A percentile compares a stretch with the other conserved stretches of the same genome.
phyloP scores from a whole-genome alignment of 1,284 basidiomycete species.

The Malassezia furfur region DNA sequence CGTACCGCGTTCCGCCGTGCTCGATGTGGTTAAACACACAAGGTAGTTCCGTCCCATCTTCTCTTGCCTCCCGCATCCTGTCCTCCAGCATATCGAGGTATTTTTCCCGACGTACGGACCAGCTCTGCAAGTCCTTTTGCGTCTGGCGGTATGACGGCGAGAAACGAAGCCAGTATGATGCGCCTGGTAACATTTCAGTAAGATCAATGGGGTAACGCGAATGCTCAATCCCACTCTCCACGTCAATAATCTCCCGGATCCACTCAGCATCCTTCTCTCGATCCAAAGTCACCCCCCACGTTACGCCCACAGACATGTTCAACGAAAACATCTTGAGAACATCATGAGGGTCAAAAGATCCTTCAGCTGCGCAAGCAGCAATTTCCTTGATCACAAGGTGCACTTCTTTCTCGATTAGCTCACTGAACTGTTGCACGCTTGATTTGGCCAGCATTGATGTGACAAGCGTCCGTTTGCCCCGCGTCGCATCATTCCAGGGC shows the following conservation, averaged over 20 bases:
- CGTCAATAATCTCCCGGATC: background rate
- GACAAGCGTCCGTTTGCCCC: background rate
- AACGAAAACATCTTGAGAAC: background rate
- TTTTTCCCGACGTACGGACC: background rate
- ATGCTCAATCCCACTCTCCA: background rate
- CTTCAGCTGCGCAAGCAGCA: background rate
- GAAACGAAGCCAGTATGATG: background rate
- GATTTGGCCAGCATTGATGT: background rate
- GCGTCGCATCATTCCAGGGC: background rate
- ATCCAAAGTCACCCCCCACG: background rate
- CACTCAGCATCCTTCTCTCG: background rate
- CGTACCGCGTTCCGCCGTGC: background rate
- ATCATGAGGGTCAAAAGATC: background rate
- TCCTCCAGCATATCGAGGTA: background rate
- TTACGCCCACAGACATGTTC: background rate
- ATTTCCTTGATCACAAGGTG: background rate
- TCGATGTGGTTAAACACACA: background rate
- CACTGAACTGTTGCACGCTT: background rate
- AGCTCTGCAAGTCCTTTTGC: background rate
- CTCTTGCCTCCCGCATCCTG: background rate
- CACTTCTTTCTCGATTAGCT: background rate
- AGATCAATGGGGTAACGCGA: background rate
- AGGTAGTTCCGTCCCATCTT: background rate
- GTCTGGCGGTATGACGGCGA: background rate
- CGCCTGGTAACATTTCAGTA: background rate